phyloP scores from a whole-genome alignment of 176 grass and related monocot genomes.

The Oryza punctata region DNA sequence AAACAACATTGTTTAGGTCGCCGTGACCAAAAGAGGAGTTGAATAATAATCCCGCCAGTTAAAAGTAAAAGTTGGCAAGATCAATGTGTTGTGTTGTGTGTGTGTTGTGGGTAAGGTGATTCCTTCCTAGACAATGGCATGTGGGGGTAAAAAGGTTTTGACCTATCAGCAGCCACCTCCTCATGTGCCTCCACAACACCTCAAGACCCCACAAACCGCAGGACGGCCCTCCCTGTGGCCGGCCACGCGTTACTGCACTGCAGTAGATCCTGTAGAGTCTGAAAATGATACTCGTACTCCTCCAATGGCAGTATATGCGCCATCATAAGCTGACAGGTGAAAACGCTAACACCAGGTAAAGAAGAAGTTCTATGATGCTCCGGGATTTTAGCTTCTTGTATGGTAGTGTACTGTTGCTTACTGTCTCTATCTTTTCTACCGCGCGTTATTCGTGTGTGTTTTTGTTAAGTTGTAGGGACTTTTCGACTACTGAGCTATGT shows the following conservation, averaged over 20 bases:
- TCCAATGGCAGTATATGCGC: neutral
- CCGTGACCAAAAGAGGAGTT: no score
- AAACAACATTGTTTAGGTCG: no score
- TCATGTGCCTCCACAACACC: neutral
- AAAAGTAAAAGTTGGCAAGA: neutral
- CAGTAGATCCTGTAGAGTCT: no score
- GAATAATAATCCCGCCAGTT: neutral
- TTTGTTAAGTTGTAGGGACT: no score
- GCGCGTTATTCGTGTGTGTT: neutral
- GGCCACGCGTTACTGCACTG: neutral
- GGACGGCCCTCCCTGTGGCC: neutral
- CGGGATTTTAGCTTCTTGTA: neutral
- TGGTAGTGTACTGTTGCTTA: neutral
- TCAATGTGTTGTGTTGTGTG: neutral
- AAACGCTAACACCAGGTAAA: neutral
- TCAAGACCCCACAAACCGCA: neutral
- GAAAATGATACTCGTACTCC: neutral
- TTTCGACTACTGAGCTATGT: neutral
- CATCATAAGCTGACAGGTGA: no score
- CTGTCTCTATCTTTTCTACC: neutral
- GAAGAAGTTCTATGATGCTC: neutral
- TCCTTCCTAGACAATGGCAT: neutral
- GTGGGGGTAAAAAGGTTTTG: neutral
- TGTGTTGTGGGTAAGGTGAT: neutral
- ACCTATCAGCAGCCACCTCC: neutral